Evolutionary conservation across 31 red algal genomes (phyloP), one percentile per base, ranked within the genome.

Genomic region (Asparagopsis taxiformis): DNA sequence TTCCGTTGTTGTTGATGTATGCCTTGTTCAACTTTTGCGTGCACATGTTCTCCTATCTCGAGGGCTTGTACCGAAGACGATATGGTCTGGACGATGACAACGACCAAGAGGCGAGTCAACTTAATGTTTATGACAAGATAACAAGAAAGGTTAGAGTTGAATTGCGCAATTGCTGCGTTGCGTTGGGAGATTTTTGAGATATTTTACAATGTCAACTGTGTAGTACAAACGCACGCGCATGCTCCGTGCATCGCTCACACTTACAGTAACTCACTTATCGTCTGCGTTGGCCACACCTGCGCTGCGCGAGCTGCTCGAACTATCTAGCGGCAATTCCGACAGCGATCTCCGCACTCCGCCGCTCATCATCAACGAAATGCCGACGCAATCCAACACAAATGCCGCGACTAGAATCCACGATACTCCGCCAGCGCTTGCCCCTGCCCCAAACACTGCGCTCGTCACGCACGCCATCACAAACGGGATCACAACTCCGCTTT

Each of bases 321-420:
- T 65, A 43, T 84, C 84, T 23, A 88, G 37, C 25, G 84, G 84
- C 56, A 88, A 46, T 37, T 88, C 84, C 19, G 84, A 88, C 0
- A 88, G 32, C 6, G 50, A 55, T n/a, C 84, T 32, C 41, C 68
- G 53, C 32, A 39, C 67, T 19, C 65, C 74, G 11, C 84, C 84
- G 35, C 65, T 74, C 73, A 88, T 77, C 84, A 88, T 88, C 25
- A 88, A 68, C 26, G 72, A 63, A 17, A 88, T 60, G 5, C 84
- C 84, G 26, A 59, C 57, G 21, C 60, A 62, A 15, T 79, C 74
- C 31, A 78, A 34, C 48, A 57, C 26, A 35, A 91, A 91, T 9
- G 87, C 77, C 26, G 77, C 77, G 15, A 75, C 19, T 11, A 91
- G 59, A 31, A 91, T 33, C 71, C 76, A 79, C 21, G 55, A 65